These are phyloP conservation scores for Suhomyces faveliae DNA, from an alignment of 805 yeast species.

Conservation along the genomic window DNA sequence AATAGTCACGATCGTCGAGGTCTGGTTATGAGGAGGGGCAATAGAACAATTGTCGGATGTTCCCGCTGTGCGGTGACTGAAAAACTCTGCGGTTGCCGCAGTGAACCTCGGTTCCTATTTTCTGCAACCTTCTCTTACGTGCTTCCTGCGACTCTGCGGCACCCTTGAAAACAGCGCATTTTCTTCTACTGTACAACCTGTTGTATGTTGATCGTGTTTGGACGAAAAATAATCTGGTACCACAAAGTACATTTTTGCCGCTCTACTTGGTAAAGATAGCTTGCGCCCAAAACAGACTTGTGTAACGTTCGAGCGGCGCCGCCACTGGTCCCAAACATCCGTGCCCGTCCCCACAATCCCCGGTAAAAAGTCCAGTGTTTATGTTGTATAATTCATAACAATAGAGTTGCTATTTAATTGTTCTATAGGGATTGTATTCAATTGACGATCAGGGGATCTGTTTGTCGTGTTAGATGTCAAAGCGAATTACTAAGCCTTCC, in stretches of 20 bases:
- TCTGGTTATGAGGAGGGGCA: not conserved
- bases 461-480: too few species aligned
- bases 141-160: not conserved
- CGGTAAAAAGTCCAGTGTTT: not conserved
- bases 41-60: not conserved
- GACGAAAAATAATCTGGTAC: too few species aligned
- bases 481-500: too few species aligned
- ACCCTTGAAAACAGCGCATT: too few species aligned
- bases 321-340: not conserved
- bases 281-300: not conserved
- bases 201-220: not conserved
- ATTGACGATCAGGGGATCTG: not conserved
- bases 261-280: not conserved
- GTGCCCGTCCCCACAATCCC: not conserved
- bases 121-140: not conserved
- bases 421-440: not conserved
- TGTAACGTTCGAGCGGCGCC: too few species aligned
- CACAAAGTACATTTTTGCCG: not conserved
- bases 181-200: too few species aligned
- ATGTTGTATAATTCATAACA: not conserved
- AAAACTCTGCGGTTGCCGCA: not conserved
- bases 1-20: not conserved
- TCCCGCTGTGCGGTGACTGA: not conserved
- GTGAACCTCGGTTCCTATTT: not conserved
- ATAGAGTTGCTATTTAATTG: not conserved